Evolutionary conservation across 306 rosid species (phyloP), one percentile per base, ranked within the genome.

Genomic region (Oemleria cerasiformis): DNA sequence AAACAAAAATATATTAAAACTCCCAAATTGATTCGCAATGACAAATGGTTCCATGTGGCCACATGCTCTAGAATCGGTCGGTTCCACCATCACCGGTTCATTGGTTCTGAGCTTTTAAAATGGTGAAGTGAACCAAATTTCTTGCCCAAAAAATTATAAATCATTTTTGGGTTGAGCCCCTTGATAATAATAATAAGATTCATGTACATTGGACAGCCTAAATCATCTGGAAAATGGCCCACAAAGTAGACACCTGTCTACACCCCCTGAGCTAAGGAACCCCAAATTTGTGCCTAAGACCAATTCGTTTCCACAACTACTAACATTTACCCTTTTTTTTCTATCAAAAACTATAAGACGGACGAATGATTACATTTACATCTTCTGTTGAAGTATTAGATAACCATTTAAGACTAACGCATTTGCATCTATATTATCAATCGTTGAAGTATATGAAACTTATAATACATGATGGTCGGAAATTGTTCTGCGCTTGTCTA

Each of bases 21-120:
- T 23, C 5, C 0, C 13, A 65, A 51, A 53, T 73, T 63, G 66
- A 73, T 77, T 73, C 65, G 63, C 48, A 63, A 82, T 48, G 86
- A 80, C 88, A 80, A 82, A 79, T 68, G 67, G 64, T 63, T 78
- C 87, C 96, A 90, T 85, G 95, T 92, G 98, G 68, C 65, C 96
- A 92, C 95, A 86, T 92, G 98, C 47, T 59, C 36, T 45, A 78
- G 41, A 78, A 75, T 78, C 83, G 74, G 75, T 77, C 86, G 75
- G 81, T 81, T 83, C 86, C 92, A 78, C 88, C 87, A 43, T 85
- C 55, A 74, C 84, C 81, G 92, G 83, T 77, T 71, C 72, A 77
- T 86, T 80, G 65, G 55, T 78, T 56, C 20, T 25, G 76, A 57
- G 44, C 57, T 51, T 63, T 73, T 63, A 67, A 76, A 66, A 60